Base-by-base conservation (phyloP, 106 monocot genomes). In the Dioscorea zingiberensis region DNA sequence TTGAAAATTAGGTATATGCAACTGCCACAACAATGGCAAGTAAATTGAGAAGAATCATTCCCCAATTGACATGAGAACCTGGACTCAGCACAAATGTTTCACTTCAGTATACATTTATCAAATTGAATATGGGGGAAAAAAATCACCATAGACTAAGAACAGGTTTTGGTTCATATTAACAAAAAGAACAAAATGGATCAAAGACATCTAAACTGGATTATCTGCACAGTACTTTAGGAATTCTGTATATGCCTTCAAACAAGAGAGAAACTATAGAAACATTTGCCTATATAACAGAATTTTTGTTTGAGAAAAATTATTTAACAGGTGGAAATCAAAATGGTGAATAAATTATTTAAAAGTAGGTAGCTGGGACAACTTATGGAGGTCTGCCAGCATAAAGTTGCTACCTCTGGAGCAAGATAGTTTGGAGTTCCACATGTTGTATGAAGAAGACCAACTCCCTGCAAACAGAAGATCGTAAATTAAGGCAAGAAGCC, bases 371-470 rank as follows among this genome's bases (percentile, higher is more conserved):
- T 51, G 0, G 25, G 19, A 0, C 54, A 38, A 49, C 2, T 16
- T 66, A 7, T 58, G 0, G 44, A 65, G 32, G 14, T 13, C 45
- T 0, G 8, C 12, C 60, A 48, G 44, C 21, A 23, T 24, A 8
- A 0, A 49, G 46, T 2, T 21, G 19, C 27, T 83, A 97, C 95
- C 95, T 97, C 95, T 62, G 95, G 95, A 77, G 95, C 95, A 76
- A 88, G 71, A 85, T 97, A 97, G 78, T 97, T 97, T 27, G 95
- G 95, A 4, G 95, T 97, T 45, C 95, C 95, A 73, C 95, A 97
- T 22, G 91, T 97, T 48, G 95, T 97, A 75, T 88, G 83, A 65
- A 97, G 88, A 72, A 97, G 79, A 8, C 66, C 81, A 72, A 65
- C 88, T 54, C 91, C 95, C 95, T 97, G 48, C 25, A 76, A 54